Percentiles rank a stretch among this genome's conserved stretches.
Evolutionary conservation across 2,329 filamentous ascomycete species (phyloP).

Genomic region (Arthrobotrys sinensis): DNA sequence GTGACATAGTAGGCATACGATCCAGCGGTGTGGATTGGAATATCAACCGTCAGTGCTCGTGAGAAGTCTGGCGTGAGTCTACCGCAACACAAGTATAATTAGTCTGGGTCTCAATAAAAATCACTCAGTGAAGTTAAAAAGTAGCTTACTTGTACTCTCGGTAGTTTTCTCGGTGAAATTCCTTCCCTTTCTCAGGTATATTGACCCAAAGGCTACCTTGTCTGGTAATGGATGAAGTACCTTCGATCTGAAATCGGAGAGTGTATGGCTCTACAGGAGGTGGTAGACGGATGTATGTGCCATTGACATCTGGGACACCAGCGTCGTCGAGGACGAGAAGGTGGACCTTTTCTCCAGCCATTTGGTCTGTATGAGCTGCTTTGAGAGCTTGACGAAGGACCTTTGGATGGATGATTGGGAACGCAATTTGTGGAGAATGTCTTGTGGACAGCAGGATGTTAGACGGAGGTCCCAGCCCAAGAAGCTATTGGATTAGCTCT

Average conservation of each 20-base stretch:
- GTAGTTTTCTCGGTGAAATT: constrained; percentile 85
- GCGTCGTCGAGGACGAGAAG: constrained; percentile 91
- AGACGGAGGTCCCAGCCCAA: constrained; percentile 10
- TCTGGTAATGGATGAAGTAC: constrained; percentile 94
- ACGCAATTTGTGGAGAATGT: constrained; percentile 41
- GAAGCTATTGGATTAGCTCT: constrained; percentile 30
- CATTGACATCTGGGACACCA: constrained; percentile 89
- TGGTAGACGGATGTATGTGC: constrained; percentile 92
- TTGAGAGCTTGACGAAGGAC: constrained; percentile 22
- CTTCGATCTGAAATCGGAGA: constrained; percentile 91
- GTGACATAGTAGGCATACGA: constrained; percentile 94
- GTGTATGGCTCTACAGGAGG: constrained; percentile 83
- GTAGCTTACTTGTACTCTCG: constrained; percentile 83
- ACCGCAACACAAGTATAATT: constrained; percentile 62
- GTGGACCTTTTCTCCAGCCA: constrained; percentile 75
- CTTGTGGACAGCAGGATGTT: constrained; percentile 38
- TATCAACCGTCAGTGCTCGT: constrained; percentile 87
- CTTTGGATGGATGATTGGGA: constrained; percentile 45
- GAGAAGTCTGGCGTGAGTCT: constrained; percentile 95
- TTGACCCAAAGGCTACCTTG: constrained; percentile 98
- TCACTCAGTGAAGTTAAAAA: constrained; percentile 27
- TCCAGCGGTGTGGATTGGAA: constrained; percentile 83
- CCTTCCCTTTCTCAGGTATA: constrained; percentile 81
- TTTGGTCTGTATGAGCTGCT: constrained; percentile 22
- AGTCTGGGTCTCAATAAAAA: constrained; percentile 24